A percentile compares a stretch with the other conserved stretches of the same genome.
Evolutionary conservation across 2,329 filamentous ascomycete genomes (phyloP).

Genomic region (Cephalotrichum gorgonifer): DNA sequence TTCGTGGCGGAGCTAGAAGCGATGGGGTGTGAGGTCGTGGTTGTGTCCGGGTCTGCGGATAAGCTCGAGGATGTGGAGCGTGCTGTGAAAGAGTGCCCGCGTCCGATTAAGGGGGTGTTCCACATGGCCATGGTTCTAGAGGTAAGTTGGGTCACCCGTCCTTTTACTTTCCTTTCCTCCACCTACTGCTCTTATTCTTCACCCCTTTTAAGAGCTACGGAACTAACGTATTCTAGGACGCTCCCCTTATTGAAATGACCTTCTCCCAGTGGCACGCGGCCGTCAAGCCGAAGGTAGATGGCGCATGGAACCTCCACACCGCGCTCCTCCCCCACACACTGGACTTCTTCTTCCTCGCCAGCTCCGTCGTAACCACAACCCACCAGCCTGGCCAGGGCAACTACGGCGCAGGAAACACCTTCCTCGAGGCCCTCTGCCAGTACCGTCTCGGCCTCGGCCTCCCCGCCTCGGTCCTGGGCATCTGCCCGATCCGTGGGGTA

Average conservation of each 20-base stretch:
- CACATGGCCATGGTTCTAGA: slow-evolving; percentile 14
- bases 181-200: not conserved
- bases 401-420: slow-evolving; percentile 44
- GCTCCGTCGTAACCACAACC: slow-evolving; percentile 28
- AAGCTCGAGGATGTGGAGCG: slow-evolving; percentile 2
- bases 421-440: slow-evolving; percentile 35
- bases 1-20: slow-evolving; percentile 14
- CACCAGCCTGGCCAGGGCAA: slow-evolving; percentile 48
- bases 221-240: slow-evolving; percentile 10
- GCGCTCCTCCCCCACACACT: slow-evolving; percentile 13
- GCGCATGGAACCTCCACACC: slow-evolving; percentile 28
- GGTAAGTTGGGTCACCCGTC: too few relatives aligned
- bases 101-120: slow-evolving; percentile 25
- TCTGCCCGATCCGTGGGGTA: slow-evolving; percentile 16
- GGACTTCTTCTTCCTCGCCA: slow-evolving; percentile 25
- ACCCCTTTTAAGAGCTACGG: not conserved
- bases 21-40: slow-evolving; percentile 14
- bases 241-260: slow-evolving; percentile 23
- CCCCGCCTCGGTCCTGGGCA: slow-evolving; percentile 36
- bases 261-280: slow-evolving; percentile 20
- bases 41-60: slow-evolving; percentile 13
- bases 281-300: slow-evolving; percentile 23
- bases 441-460: slow-evolving; percentile 24
- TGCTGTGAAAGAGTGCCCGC: not conserved
- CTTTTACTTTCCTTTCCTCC: too few relatives aligned